Evolutionary conservation across 176 grass and related monocot species (phyloP).

Genomic region (Tuctoria greenei): DNA sequence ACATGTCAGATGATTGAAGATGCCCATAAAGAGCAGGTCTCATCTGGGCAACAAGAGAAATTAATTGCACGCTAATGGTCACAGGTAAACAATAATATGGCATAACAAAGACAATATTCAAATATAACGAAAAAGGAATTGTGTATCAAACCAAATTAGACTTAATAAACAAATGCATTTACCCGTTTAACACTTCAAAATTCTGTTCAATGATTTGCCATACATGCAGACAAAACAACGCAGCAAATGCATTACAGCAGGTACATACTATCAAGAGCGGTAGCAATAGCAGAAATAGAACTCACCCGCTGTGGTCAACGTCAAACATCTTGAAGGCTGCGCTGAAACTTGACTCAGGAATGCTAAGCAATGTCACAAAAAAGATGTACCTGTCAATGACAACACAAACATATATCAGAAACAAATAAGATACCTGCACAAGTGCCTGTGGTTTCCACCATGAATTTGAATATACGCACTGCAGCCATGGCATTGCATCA

Average conservation of each 20-base stretch:
- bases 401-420: slow-evolving; percentile 14
- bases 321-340: slow-evolving; percentile 99
- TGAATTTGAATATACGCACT: neutral
- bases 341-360: slow-evolving; percentile 80
- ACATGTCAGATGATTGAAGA: slow-evolving; percentile 59
- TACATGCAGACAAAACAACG: slow-evolving; percentile 19
- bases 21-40: slow-evolving; percentile 59
- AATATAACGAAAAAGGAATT: slow-evolving; percentile 21
- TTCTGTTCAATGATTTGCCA: neutral
- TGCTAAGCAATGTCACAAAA: slow-evolving; percentile 88
- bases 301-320: slow-evolving; percentile 76
- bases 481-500: neutral
- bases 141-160: slow-evolving; percentile 23
- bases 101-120: slow-evolving; percentile 47
- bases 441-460: neutral
- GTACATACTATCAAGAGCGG: slow-evolving; percentile 25
- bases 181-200: neutral
- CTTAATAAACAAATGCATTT: neutral
- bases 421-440: neutral
- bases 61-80: slow-evolving; percentile 72
- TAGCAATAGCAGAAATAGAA: slow-evolving; percentile 28
- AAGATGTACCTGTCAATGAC: slow-evolving; percentile 79
- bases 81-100: slow-evolving; percentile 64
- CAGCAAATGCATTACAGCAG: slow-evolving; percentile 21
- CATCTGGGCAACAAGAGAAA: slow-evolving; percentile 64